These are phyloP conservation scores for Suillus hirtellus DNA, from an alignment of 768 basidiomycete species.

Conservation along the genomic window DNA sequence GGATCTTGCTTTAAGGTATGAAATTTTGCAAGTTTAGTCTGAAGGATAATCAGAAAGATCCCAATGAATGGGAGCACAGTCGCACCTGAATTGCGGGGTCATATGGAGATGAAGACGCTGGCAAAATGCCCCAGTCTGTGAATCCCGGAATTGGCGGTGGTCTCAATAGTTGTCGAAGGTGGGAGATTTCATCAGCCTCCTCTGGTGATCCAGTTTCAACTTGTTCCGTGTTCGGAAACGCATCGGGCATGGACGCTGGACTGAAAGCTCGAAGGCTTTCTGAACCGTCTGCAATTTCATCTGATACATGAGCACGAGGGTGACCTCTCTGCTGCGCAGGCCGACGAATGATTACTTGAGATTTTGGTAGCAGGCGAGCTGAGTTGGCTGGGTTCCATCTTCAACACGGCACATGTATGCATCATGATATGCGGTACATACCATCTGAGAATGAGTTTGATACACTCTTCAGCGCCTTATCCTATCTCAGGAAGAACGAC, in stretches of 20 bases:
- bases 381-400: constrained; percentile 7
- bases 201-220: neutral
- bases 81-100: constrained; percentile 65
- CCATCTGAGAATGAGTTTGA: constrained; percentile 31
- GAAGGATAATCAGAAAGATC: constrained; percentile 8
- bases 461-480: constrained; percentile 47
- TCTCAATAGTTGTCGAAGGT: constrained; percentile 54
- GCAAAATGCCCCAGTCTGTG: constrained; percentile 78
- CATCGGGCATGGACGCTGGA: neutral
- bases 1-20: constrained; percentile 66
- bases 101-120: constrained; percentile 51
- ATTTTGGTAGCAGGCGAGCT: constrained; percentile 48
- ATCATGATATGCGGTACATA: constrained; percentile 17
- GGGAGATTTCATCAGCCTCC: constrained; percentile 48
- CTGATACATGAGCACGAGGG: constrained; percentile 50
- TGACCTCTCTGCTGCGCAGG: constrained; percentile 47
- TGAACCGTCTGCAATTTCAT: constrained; percentile 38
- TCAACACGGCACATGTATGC: neutral
- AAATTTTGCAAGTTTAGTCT: constrained; percentile 86
- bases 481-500: constrained; percentile 65
- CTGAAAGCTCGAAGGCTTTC: constrained; percentile 6
- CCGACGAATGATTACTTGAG: constrained; percentile 63
- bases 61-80: neutral
- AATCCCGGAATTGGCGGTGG: constrained; percentile 67
- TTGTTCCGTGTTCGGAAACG: neutral